Evolutionary conservation across 2,329 filamentous ascomycete genomes (phyloP).

Genomic region (Lachnellula subtilissima): DNA sequence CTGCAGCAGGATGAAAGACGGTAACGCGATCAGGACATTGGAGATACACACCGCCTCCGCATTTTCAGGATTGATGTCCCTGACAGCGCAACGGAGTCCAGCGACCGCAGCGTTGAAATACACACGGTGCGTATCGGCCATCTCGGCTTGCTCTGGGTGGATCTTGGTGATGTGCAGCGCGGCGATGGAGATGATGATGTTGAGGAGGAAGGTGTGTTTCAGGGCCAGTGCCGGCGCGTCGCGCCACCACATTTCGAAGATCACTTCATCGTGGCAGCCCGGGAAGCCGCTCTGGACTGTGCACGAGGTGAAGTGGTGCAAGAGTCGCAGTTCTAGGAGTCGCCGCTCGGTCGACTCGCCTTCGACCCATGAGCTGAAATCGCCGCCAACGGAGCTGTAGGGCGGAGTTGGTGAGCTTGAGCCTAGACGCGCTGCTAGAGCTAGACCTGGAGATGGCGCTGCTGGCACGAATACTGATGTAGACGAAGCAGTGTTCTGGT

Average conservation of each 20-base stretch:
- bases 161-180: slow-evolving; percentile 8
- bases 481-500: too few relatives aligned
- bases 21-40: slow-evolving; percentile 4
- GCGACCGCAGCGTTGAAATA: slow-evolving; percentile 9
- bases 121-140: slow-evolving; percentile 4
- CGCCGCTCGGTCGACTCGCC: slow-evolving; percentile 3
- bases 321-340: slow-evolving; percentile 21
- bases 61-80: slow-evolving; percentile 2
- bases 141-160: slow-evolving; percentile 4
- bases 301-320: slow-evolving; percentile 16
- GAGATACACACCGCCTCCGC: slow-evolving; percentile 6
- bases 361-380: not conserved
- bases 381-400: not conserved
- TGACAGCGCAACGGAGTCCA: slow-evolving; percentile 6
- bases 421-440: not conserved
- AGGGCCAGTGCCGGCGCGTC: slow-evolving; percentile 4
- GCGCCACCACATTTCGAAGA: slow-evolving; percentile 7
- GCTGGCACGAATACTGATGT: too few relatives aligned
- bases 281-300: slow-evolving; percentile 6
- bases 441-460: not conserved
- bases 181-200: slow-evolving; percentile 6
- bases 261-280: not conserved
- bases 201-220: slow-evolving; percentile 3
- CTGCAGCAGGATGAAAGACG: slow-evolving; percentile 5
- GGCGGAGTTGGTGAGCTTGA: not conserved